These are phyloP conservation scores for Aspergillus texensis DNA, from an alignment of 2,329 filamentous ascomycete species.

Conservation along the genomic window DNA sequence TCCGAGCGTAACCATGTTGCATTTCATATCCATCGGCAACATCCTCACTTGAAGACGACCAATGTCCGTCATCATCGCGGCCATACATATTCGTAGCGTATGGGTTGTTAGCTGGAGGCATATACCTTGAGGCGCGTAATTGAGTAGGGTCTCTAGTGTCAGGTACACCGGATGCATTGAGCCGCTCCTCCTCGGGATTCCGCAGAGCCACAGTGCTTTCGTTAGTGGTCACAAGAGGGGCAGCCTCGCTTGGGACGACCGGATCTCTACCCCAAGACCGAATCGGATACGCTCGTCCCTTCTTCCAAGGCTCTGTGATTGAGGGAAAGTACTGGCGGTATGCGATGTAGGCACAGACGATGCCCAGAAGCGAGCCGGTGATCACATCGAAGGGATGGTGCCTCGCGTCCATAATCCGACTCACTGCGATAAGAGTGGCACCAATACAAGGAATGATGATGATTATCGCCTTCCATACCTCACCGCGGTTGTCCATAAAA, in stretches of 20 bases:
- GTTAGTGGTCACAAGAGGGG: conserved; percentile 6
- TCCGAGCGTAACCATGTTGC: conserved; percentile 32
- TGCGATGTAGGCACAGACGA: conserved; percentile 54
- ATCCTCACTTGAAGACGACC: conserved; percentile 43
- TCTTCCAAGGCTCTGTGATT: conserved; percentile 57
- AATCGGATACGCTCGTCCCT: conserved; percentile 62
- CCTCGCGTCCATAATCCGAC: conserved; percentile 63
- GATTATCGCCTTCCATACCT: conserved; percentile 62
- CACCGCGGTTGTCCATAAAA: conserved; percentile 61
- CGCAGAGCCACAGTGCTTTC: conserved; percentile 33
- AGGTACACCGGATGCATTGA: conserved; percentile 15
- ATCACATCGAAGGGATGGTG: conserved; percentile 66
- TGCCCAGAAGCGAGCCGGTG: conserved; percentile 56
- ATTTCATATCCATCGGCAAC: conserved; percentile 41
- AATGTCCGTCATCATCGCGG: conserved; percentile 37
- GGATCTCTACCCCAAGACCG: conserved; percentile 58
- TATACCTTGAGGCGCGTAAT: conserved; percentile 22
- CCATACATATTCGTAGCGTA: conserved; percentile 28
- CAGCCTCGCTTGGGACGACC: conserved; percentile 22
- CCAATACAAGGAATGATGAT: conserved; percentile 57
- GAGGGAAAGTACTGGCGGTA: conserved; percentile 65
- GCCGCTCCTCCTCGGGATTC: conserved; percentile 34
- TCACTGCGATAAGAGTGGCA: conserved; percentile 58
- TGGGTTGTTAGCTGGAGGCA: conserved; percentile 24
- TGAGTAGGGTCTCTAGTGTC: conserved; percentile 10